These are phyloP conservation scores for Rhododendron molle DNA, from an alignment of 148 eudicot genomes.

Conservation along the genomic window DNA sequence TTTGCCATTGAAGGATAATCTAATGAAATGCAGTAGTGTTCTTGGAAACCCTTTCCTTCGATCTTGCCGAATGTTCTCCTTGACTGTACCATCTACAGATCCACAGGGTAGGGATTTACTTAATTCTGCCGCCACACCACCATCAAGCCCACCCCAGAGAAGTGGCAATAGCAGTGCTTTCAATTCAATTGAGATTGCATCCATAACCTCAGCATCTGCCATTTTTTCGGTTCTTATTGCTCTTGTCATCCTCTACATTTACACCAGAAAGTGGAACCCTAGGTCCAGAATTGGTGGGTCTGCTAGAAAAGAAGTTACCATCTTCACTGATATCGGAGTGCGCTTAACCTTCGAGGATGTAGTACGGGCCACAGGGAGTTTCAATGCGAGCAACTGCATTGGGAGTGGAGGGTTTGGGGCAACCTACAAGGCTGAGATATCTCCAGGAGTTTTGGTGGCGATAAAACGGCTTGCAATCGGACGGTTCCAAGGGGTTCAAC, in stretches of 20 bases:
- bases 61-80: slow-evolving; percentile 28
- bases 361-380: slow-evolving; percentile 34
- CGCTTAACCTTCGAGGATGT: slow-evolving; percentile 42
- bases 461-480: slow-evolving; percentile 46
- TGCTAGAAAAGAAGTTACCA: slow-evolving; percentile 37
- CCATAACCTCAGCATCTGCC: slow-evolving; percentile 48
- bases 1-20: slow-evolving; percentile 18
- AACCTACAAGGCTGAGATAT: slow-evolving; percentile 49
- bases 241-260: slow-evolving; percentile 36
- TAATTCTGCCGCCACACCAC: slow-evolving; percentile 20
- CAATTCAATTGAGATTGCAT: slow-evolving; percentile 44
- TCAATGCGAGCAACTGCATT: slow-evolving; percentile 49
- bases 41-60: slow-evolving; percentile 40
- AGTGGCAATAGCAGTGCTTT: slow-evolving; percentile 15
- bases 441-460: slow-evolving; percentile 44
- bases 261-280: slow-evolving; percentile 41
- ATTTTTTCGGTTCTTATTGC: slow-evolving; percentile 50
- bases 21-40: slow-evolving; percentile 35
- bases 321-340: slow-evolving; percentile 39
- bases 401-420: slow-evolving; percentile 57
- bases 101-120: slow-evolving; percentile 18
- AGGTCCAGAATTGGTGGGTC: slow-evolving; percentile 32
- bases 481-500: slow-evolving; percentile 47
- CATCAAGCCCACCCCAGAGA: slow-evolving; percentile 13
- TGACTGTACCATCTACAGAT: slow-evolving; percentile 28